Base-by-base conservation (phyloP, 306 rosid genomes). In the Castanopsis chinensis region DNA sequence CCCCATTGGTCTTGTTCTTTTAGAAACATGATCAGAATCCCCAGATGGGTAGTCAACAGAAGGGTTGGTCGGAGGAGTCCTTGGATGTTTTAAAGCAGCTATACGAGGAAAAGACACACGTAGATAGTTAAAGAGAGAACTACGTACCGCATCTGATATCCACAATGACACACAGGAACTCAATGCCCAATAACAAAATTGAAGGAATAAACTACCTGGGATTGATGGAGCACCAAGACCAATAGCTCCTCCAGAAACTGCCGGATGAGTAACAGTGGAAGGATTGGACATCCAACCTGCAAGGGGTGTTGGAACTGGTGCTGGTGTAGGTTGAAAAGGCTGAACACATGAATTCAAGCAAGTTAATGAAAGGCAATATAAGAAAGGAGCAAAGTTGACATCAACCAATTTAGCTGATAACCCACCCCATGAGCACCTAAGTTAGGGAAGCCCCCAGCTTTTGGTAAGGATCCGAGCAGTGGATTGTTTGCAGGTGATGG, bases 211-310 rank as follows among this genome's bases (percentile, higher is more conserved):
- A 43, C 37, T 85, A 95, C 99, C 97, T 19, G 99, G 91, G 59
- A 95, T 95, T 2, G 99, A 95, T 75, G 99, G 98, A 85, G 89
- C 92, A 82, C 97, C 97, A 20, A 95, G 98, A 88, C 97, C 98
- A 75, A 95, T 95, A 79, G 91, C 92, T 83, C 91, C 99, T 67
- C 93, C 97, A 74, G 99, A 90, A 80, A 93, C 97, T 6, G 96
- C 91, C 27, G 96, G 85, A 85, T 95, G 97, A 41, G 94, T 86
- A 70, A 93, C 96, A 28, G 96, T 86, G n/a, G 96, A 86, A 76
- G 99, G 92, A 87, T 91, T 95, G 78, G 99, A 91, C 99, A 95
- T 95, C 99, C 99, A 95, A 84, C 99, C 98, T 14, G 99, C 99
- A 69, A 92, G 87, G 72, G 97, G 97, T 35, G 93, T 74, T 60